Evolutionary conservation across 2,329 filamentous ascomycete genomes (phyloP), one percentile per base, ranked within the genome.

Genomic region (Penicillium sp.): DNA sequence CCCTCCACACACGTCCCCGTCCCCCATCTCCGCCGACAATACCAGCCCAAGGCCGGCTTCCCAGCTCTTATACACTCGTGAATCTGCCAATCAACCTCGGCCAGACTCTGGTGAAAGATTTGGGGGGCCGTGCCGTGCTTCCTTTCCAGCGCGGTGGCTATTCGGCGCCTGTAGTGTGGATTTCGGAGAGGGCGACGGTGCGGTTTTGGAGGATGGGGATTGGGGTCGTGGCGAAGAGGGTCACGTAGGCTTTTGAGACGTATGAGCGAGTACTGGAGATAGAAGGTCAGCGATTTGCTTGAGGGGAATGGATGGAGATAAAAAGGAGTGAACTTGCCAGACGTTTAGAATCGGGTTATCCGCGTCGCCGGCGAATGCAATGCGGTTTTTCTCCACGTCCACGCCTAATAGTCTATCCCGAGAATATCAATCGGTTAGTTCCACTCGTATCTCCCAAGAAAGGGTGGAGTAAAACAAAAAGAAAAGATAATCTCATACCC

Each of bases 11-110:
- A 33, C 9, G 60, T 22, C 31, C 63, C 64, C 10, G 50, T 47
- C n/a, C 57, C 65, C 65, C 65, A 66, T 2, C 63, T 47, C 11
- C 58, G 60, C n/a, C 63, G 62, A 35, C 65, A 62, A 18, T 62
- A 65, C 18, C 35, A 56, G 3, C 60, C 46, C 2, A 64, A 11
- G 2, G 51, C 60, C 43, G 44, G 41, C 19, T 31, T 43, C 1
- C 50, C 57, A 6, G 6, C 41, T 1, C 16, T 19, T 3, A 66
- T 3, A 10, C 33, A 36, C 6, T 41, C 40, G 27, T 62, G 46
- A 16, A 62, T 55, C 19, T 18, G 43, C 3, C 51, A 43, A 50
- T 58, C 51, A 11, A 62, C 39, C 18, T 60, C 49, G 2, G 54
- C 55, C 18, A 58, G 24, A 27, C 60, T 62, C 6, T 55, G 56